Percentiles rank a stretch among this genome's conserved stretches.
phyloP scores from a whole-genome alignment of 1,284 basidiomycete species.

The Cryptococcus sp. region DNA sequence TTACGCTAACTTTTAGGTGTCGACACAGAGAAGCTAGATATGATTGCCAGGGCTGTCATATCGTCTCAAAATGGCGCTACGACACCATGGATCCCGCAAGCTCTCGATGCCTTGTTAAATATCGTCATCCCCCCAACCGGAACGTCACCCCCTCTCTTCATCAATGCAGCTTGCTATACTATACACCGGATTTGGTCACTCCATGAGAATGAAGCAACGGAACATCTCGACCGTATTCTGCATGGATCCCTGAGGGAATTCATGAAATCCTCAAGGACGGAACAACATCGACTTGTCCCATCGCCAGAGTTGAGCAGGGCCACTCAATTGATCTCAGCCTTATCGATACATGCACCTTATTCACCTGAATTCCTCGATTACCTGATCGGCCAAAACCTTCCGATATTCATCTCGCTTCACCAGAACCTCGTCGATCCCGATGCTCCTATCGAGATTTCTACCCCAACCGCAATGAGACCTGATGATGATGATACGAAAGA shows the following conservation, averaged over 20 bases:
- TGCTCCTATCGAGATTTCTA: neutral
- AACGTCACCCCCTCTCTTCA: slow-evolving; percentile 15
- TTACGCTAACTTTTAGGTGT: slow-evolving; percentile 6
- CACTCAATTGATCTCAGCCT: neutral
- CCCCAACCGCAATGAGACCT: neutral
- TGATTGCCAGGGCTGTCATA: neutral
- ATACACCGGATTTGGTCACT: slow-evolving; percentile 22
- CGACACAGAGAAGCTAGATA: neutral
- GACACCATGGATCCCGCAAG: neutral
- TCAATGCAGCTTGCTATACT: slow-evolving; percentile 30
- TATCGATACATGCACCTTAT: slow-evolving; percentile 62
- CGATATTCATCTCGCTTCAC: slow-evolving; percentile 63
- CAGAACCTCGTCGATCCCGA: slow-evolving; percentile 32
- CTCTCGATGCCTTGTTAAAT: neutral
- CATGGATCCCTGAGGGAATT: neutral
- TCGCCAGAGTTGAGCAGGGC: neutral
- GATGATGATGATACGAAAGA: neutral
- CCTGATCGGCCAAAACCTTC: slow-evolving; percentile 64
- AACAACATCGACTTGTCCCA: neutral
- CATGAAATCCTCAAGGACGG: neutral
- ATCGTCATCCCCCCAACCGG: neutral
- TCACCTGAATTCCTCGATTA: slow-evolving; percentile 62
- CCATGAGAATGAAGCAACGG: neutral
- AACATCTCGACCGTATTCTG: neutral
- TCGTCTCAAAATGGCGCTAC: neutral